Percentiles rank a stretch among this genome's conserved stretches.
phyloP scores from a whole-genome alignment of 2,329 filamentous ascomycete genomes.

The Venturia oleaginea region DNA sequence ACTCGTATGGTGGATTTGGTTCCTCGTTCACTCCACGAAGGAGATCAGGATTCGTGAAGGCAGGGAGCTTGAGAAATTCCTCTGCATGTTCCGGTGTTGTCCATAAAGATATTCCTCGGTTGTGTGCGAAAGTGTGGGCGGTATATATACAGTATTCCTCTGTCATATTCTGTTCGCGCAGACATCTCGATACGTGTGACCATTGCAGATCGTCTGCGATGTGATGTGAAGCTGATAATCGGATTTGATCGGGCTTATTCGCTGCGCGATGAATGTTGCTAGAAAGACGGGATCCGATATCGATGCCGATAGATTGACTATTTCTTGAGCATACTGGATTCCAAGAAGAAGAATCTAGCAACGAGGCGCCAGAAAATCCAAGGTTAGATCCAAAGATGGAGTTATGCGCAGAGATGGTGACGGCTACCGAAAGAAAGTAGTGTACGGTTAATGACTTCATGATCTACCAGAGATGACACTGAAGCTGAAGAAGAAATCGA shows the following conservation, averaged over 20 bases:
- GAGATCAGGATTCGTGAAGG: constrained; percentile 10
- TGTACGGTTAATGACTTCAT: not conserved
- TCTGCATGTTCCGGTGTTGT: constrained; percentile 8
- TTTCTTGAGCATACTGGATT: not conserved
- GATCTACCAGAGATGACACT: not conserved
- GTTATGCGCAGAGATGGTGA: not conserved
- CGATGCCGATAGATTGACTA: not conserved
- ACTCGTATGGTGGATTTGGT: constrained; percentile 2
- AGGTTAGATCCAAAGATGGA: not conserved
- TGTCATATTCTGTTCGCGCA: constrained; percentile 8
- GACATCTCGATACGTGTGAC: constrained; percentile 10
- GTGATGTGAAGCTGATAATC: not conserved
- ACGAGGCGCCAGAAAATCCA: not conserved
- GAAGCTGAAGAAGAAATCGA: not conserved
- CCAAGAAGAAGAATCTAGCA: not conserved
- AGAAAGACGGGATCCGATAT: not conserved
- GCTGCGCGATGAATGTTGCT: not conserved
- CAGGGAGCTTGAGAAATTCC: not conserved
- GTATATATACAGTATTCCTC: constrained; percentile 14
- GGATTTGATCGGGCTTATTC: not conserved
- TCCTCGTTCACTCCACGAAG: constrained; percentile 8
- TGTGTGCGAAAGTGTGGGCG: constrained; percentile 8
- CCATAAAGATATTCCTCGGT: constrained; percentile 15
- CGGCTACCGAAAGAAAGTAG: not conserved
- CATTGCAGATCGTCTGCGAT: not conserved